Conservation (phyloP, 148 eudicot species). For the Drosera capensis region DNA sequence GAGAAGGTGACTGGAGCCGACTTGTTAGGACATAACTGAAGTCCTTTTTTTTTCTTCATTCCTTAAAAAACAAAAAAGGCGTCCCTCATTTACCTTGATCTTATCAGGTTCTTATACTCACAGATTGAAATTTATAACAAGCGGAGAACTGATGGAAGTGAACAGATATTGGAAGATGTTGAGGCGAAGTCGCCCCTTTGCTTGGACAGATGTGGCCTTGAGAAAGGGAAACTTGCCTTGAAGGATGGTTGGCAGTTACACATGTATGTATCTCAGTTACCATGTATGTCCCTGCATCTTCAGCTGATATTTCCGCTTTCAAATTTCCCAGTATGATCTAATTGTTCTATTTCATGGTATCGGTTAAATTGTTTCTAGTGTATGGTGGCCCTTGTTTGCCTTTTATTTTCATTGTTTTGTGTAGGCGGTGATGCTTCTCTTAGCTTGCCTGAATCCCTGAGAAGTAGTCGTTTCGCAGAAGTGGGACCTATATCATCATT, state of each 20-base stretch:
- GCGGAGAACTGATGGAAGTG: conserved; percentile 9
- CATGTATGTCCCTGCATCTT: conserved; percentile 26
- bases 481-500: conserved; percentile 10
- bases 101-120: conserved; percentile 58
- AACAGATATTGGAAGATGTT: conserved; percentile 15
- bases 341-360: not conserved
- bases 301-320: not conserved
- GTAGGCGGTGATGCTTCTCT: conserved; percentile 71
- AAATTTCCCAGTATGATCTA: not conserved
- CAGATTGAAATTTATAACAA: conserved; percentile 29
- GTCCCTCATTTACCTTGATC: not conserved
- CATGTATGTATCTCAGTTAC: conserved; percentile 80
- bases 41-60: too few relatives aligned
- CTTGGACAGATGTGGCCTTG: conserved; percentile 25
- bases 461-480: conserved; percentile 28
- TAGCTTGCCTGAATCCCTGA: conserved; percentile 28
- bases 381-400: not conserved
- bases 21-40: too few relatives aligned
- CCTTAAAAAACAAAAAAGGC: not conserved
- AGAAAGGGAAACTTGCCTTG: conserved; percentile 33
- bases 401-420: conserved; percentile 2
- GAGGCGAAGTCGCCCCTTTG: conserved; percentile 19
- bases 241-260: conserved; percentile 69
- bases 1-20: too few relatives aligned
- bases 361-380: not conserved